Evolutionary conservation across 140 eudicot genomes (phyloP), one percentile per base, ranked within the genome.

Genomic region (Stevia rebaudiana): DNA sequence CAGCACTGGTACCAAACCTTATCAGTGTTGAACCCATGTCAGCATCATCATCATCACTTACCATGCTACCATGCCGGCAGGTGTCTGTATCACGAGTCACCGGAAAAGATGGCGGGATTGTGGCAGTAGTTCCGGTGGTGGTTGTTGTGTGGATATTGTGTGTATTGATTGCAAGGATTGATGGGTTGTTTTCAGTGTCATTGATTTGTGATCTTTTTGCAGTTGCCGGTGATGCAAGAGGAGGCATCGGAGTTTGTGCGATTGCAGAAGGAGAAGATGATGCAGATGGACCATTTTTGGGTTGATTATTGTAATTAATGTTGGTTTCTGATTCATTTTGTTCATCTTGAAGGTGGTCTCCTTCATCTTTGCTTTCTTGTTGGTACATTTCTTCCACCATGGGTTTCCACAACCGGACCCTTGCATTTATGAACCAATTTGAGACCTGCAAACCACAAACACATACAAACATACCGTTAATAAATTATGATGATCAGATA

Each of bases 331-430:
- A 24, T 13, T 54, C 24, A 16, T 54, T 54, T 54, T 54, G 6
- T 6, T 54, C 4, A 8, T 52, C 11, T 23, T 23, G 68, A 16
- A 35, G 44, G 22, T 59, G 65, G 13, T 51, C 77, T 16, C 25
- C 54, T 22, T 21, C 66, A 35, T 85, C 81, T 52, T 76, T 81
- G 75, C 81, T 69, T 68, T 87, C 95, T 39, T 84, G 85, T 65
- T 87, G 85, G 76, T 87, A 87, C 84, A 87, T 87, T 2, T 87
- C 88, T 79, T 87, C 95, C 28, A 87, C 95, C 95, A 87, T 87
- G 80, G 95, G 95, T 78, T 87, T 87, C 95, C 95, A 87, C 79
- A 87, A 67, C 42, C 95, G 82, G 74, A 87, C 95, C 84, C 95
- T 79, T 1, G 95, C 95, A 83, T 87, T 87, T 56, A 87, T 87